Conservation (phyloP, 2,329 filamentous ascomycete genomes). For the Chalaropsis thielavioides region DNA sequence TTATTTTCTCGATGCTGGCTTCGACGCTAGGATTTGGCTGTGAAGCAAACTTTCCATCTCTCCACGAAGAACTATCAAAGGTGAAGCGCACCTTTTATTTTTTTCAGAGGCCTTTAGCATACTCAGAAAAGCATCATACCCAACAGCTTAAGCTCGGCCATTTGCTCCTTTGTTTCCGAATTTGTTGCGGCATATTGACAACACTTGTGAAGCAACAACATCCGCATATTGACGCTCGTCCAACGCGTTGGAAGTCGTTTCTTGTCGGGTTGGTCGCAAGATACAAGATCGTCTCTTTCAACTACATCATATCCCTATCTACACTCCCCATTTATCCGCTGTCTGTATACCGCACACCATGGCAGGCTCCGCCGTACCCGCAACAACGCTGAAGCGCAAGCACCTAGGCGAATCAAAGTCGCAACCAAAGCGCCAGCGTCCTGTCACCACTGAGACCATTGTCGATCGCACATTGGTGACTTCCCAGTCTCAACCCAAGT, state of each 20-base stretch:
- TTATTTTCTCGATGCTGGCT: constrained; percentile 3
- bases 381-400: constrained; percentile 17
- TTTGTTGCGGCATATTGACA: not conserved
- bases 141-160: not conserved
- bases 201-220: not conserved
- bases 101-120: not conserved
- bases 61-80: not conserved
- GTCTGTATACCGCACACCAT: constrained; percentile 1
- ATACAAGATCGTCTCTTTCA: not conserved
- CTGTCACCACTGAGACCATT: constrained; percentile 6
- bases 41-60: not conserved
- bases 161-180: not conserved
- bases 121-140: not conserved
- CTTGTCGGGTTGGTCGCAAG: not conserved
- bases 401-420: constrained; percentile 16
- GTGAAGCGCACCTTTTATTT: not conserved
- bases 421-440: constrained; percentile 13
- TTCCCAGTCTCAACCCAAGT: not conserved
- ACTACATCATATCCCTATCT: not conserved
- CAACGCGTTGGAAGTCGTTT: not conserved
- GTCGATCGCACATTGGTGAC: constrained; percentile 14
- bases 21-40: constrained; percentile 5
- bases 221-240: not conserved
- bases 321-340: not conserved
- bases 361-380: constrained; percentile 10